Percentiles rank a stretch among this genome's conserved stretches.
Evolutionary conservation across 495 filamentous ascomycete genomes (phyloP).

Genomic region (Aspergillus sclerotiicarbonarius): DNA sequence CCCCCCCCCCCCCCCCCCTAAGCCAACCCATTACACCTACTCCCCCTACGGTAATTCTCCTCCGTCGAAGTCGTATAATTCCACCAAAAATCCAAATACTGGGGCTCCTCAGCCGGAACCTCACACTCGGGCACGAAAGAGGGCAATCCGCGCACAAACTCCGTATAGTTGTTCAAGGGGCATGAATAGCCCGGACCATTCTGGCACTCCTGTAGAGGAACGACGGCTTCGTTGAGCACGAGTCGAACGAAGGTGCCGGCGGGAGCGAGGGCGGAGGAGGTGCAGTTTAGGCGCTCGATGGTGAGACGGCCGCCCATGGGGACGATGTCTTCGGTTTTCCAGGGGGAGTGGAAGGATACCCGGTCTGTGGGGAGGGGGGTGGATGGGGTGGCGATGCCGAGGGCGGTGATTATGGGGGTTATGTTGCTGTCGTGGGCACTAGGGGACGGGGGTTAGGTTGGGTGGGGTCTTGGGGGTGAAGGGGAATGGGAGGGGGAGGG

Average conservation of each 20-base stretch:
- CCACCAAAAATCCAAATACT: conserved; percentile 28
- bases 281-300: conserved; percentile 44
- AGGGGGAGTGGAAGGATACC: conserved; percentile 39
- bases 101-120: conserved; percentile 16
- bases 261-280: conserved; percentile 31
- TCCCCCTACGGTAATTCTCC: background rate
- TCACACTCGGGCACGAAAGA: conserved; percentile 15
- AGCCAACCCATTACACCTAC: conserved; percentile 6
- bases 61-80: conserved; percentile 15
- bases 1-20: too few relatives aligned
- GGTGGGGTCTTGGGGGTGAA: too few relatives aligned
- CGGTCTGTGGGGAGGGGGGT: conserved; percentile 40
- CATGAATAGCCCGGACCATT: conserved; percentile 26
- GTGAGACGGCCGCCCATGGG: conserved; percentile 52
- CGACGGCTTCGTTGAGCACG: conserved; percentile 27
- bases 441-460: background rate
- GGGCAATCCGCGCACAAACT: conserved; percentile 14
- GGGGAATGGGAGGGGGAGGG: background rate
- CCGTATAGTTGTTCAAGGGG: conserved; percentile 17
- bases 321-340: conserved; percentile 48
- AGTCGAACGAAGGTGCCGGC: conserved; percentile 23
- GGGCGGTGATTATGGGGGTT: conserved; percentile 48
- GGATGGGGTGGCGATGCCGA: conserved; percentile 44
- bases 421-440: conserved; percentile 57
- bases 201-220: conserved; percentile 21